Evolutionary conservation across 139 green algal genomes (phyloP).

Genomic region (Chlorokybus atmophyticus): DNA sequence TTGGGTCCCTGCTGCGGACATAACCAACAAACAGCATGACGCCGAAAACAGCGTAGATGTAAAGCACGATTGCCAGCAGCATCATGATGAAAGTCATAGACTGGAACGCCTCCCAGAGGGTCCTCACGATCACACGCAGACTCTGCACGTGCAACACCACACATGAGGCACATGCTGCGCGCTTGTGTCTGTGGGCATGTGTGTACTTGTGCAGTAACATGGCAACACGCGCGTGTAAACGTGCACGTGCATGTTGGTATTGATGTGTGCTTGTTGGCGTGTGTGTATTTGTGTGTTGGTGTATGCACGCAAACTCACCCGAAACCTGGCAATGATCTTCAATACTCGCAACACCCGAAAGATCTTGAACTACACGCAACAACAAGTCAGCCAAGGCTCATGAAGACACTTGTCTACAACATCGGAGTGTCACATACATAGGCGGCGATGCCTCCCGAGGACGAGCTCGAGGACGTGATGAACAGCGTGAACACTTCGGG

Average conservation of each 20-base stretch:
- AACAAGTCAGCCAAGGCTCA: too few relatives aligned
- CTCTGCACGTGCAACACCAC: neutral
- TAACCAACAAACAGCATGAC: neutral
- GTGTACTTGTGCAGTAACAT: too few relatives aligned
- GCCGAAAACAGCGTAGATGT: neutral
- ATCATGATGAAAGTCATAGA: neutral
- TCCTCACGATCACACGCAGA: neutral
- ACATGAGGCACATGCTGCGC: neutral
- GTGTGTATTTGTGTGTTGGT: neutral
- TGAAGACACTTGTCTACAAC: too few relatives aligned
- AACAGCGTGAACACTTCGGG: constrained; percentile 1
- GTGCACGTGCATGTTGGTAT: neutral
- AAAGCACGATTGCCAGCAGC: neutral
- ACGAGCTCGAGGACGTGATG: too few relatives aligned
- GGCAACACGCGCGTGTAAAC: neutral
- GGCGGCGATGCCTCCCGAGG: too few relatives aligned
- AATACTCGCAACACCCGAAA: too few relatives aligned
- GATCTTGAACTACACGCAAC: too few relatives aligned
- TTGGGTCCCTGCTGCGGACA: neutral
- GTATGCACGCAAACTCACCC: too few relatives aligned
- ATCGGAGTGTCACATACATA: too few relatives aligned
- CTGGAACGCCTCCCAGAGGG: neutral
- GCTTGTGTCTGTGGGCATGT: neutral
- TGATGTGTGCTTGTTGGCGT: neutral
- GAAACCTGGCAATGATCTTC: too few relatives aligned